Base-by-base conservation (phyloP, 768 basidiomycete genomes). In the Trametes sanguinea region DNA sequence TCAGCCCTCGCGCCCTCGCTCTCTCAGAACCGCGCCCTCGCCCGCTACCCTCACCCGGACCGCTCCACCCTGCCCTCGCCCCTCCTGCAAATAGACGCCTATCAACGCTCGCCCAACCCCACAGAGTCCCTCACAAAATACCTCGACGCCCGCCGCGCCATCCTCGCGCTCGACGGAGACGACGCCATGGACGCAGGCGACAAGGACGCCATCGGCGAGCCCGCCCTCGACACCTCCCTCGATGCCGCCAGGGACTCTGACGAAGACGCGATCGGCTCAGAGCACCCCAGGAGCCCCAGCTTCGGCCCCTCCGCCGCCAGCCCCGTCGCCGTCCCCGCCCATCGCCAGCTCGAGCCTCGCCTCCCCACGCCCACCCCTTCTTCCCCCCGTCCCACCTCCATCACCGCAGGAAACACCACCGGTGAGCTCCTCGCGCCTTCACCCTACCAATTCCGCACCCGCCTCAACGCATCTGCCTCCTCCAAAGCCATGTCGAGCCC, bases 211-310 rank as follows among this genome's bases (percentile, higher is more conserved):
- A 59, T 57, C 43, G 63, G 63, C 58, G 63, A 64, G 50, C 63
- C 56, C 30, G 57, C 57, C 16, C 57, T 51, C n/a, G 57, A 58
- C 52, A 55, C 63, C 43, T 22, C 17, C 46, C 32, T 47, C 33
- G 63, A 64, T 54, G 57, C 48, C 54, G 63, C 43, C 22, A 50
- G 63, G 29, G 63, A 64, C 54, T 64, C 63, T 32, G 63, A 64
- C 54, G 63, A 64, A 37, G 63, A 64, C 53, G 63, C 63, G 32
- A 64, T 64, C 56, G 63, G 63, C 53, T 64, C 63, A 54, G 63
- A 64, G 58, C 63, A 64, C 35, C 63, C 63, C 47, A 64, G 54
- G 57, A 59, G 57, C 53, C 62, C 62, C 53, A 63, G 62, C 62
- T 37, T 63, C 13, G 57, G 63, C 42, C 63, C 63, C 35, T 46